phyloP scores from a whole-genome alignment of 148 eudicot genomes.

The Agrostemma githago region DNA sequence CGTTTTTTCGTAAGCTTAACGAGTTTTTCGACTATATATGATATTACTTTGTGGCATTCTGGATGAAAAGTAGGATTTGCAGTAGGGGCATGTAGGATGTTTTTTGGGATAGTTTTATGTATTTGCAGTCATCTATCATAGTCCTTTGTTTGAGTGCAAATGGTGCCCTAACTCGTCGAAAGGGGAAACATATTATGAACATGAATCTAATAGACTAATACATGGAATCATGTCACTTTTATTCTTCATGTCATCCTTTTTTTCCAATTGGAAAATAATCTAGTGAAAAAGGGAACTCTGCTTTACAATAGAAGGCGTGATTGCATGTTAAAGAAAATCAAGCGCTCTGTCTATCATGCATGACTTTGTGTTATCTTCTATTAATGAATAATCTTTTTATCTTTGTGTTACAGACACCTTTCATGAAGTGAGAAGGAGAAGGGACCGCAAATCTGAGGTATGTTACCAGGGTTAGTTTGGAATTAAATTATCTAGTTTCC shows the following conservation, averaged over 20 bases:
- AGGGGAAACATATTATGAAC: neutral
- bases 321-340: neutral
- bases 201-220: neutral
- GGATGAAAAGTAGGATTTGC: neutral
- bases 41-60: neutral
- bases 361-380: neutral
- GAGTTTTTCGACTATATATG: neutral
- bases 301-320: neutral
- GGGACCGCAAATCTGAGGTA: conserved; percentile 55
- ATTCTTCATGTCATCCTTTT: neutral
- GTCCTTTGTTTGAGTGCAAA: neutral
- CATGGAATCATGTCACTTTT: neutral
- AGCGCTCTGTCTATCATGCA: neutral
- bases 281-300: neutral
- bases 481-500: neutral
- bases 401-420: conserved; percentile 33
- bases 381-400: neutral
- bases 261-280: neutral
- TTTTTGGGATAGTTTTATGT: no score
- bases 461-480: neutral
- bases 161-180: neutral
- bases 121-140: neutral
- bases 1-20: neutral
- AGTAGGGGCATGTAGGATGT: no score
- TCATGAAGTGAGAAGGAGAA: conserved; percentile 69